Evolutionary conservation across 345 rosid species (phyloP), one percentile per base, ranked within the genome.

Genomic region (Populus alba): DNA sequence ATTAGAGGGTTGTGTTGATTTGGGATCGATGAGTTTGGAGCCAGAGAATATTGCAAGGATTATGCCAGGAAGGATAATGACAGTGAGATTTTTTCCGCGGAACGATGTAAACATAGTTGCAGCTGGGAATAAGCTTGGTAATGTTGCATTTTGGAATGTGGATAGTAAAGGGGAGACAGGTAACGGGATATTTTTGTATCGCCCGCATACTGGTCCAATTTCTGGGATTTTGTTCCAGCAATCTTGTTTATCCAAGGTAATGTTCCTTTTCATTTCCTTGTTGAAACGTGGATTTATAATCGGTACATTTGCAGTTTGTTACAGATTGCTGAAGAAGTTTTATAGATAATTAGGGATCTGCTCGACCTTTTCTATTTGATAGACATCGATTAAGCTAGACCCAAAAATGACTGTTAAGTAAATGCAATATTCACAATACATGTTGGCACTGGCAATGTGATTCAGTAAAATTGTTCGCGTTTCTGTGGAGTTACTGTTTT

Each of bases 111-210:
- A 86, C 70, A 87, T 95, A 90, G 62, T 93, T 85, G 90, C 84
- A 23, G 96, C 87, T 0, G 99, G 99, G 51, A 90, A 85, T 75
- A 87, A 87, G 78, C 59, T 41, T 61, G 99, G 99, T 37, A 76
- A 93, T 75, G 77, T 93, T 53, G 88, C 88, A 27, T 93, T 91
- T 78, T 93, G 99, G 99, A 90, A 93, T 84, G 55, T 88, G 86
- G 86, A 88, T 79, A 66, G 81, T 55, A 29, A 75, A 39, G 80
- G 77, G 37, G 87, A 79, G 62, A 84, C 79, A 12, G 91, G 73
- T 9, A 72, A 86, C 77, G 97, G 93, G 66, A 85, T 89, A 38
- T 88, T 81, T 83, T 69, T 92, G 80, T 96, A 88, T 75, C 83
- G 17, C 8, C 88, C 87, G 0, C 99, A 95, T 80, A 74, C 77